Evolutionary conservation across 1,284 basidiomycete genomes (phyloP), one percentile per base, ranked within the genome.

Genomic region (Singerocomus inundabilis): DNA sequence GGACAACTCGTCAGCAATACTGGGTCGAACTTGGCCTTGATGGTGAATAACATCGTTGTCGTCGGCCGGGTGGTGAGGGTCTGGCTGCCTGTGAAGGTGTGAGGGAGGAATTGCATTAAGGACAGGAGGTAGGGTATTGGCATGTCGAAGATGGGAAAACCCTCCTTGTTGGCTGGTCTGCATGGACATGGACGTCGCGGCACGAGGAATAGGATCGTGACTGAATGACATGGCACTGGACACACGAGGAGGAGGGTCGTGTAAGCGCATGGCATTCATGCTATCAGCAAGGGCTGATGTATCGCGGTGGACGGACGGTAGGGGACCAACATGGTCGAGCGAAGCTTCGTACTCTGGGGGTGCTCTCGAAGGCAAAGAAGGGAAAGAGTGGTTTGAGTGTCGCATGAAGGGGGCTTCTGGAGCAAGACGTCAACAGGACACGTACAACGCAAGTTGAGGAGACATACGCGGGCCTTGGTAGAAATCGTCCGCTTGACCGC

Each of bases 181-280:
- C 49, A 54, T 53, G n/a, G 64, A 69, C 68, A 67, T 68, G 50
- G 65, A 67, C 11, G 68, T 68, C 32, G 55, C 67, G 8, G 66
- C 58, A 33, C 67, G 67, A 39, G 56, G 65, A 32, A 67, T 54
- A 30, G 60, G 68, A 49, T 67, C 64, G 35, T 62, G 45, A 21
- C 47, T 31, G 43, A 56, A 62, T 13, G 56, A 51, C 52, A 53
- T 51, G 36, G 59, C 49, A 34, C 58, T 55, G 7, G 53, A 46
- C 26, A 55, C 66, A 25, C 53, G 66, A 32, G 64, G 51, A 24
- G 43, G 51, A 24, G 47, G 49, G 18, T 65, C 65, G 21, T 44
- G 48, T 28, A 70, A 37, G 33, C 47, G 67, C 64, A 67, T 60
- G 39, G 63, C 40, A 12, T 57, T 65, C 67, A 67, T 63, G 48